Conservation (phyloP, 2,329 filamentous ascomycete genomes). For the Trichoderma sp. region DNA sequence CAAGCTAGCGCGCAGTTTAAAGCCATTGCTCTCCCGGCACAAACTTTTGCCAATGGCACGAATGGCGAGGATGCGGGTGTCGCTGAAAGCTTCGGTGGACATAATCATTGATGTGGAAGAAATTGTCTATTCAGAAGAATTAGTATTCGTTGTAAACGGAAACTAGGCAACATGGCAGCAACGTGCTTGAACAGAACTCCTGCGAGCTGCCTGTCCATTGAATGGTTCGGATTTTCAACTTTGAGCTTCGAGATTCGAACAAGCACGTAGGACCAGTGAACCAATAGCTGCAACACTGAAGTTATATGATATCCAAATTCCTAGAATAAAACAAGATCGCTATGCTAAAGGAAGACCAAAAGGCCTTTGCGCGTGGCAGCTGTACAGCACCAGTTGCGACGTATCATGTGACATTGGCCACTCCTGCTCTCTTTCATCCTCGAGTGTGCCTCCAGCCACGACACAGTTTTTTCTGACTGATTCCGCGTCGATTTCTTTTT, state of each 20-base stretch:
- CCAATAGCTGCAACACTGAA: not conserved
- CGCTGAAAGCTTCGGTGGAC: not conserved
- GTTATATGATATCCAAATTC: not conserved
- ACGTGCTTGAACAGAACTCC: not conserved
- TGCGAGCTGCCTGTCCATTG: not conserved
- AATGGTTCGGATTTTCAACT: not conserved
- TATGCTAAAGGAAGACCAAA: not conserved
- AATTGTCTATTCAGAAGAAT: not conserved
- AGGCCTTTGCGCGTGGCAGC: not conserved
- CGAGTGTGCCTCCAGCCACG: not conserved
- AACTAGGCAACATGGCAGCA: not conserved
- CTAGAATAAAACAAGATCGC: not conserved
- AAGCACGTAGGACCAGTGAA: not conserved
- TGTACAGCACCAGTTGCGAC: not conserved
- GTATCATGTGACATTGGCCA: constrained; percentile 12
- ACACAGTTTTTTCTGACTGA: not conserved
- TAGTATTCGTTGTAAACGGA: not conserved
- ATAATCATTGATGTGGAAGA: not conserved
- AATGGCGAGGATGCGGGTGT: too few species aligned
- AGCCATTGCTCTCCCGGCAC: too few species aligned
- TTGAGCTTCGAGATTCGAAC: not conserved
- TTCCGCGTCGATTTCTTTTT: too few species aligned
- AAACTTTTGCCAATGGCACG: too few species aligned
- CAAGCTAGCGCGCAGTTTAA: too few species aligned
- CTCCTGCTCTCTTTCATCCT: not conserved